phyloP scores from a whole-genome alignment of 2,329 filamentous ascomycete species.

The Cladorrhinum sp. region DNA sequence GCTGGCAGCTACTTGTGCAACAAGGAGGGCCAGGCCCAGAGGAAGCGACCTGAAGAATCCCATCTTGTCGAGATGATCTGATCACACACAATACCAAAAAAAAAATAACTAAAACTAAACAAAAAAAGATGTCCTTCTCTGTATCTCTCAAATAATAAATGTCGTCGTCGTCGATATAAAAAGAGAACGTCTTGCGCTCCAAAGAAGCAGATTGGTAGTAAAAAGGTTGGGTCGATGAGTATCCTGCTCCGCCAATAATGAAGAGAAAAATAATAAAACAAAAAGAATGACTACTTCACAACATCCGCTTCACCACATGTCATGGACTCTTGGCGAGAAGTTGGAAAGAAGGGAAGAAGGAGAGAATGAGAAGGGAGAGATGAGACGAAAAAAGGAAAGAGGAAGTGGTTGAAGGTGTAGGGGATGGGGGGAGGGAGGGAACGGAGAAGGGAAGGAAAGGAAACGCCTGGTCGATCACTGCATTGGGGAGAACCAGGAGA shows the following conservation, averaged over 20 bases:
- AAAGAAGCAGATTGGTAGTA: conserved; percentile 3
- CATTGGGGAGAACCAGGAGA: conserved; percentile 7
- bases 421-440: background rate
- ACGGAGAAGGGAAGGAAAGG: conserved; percentile 1
- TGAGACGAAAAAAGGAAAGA: background rate
- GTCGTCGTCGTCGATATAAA: background rate
- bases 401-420: background rate
- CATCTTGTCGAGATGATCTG: background rate
- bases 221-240: conserved; percentile 1
- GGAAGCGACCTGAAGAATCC: conserved; percentile 3
- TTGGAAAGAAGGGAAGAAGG: conserved; percentile 1
- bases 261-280: background rate
- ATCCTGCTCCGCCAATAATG: conserved; percentile 6
- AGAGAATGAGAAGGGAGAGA: background rate
- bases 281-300: conserved; percentile 8
- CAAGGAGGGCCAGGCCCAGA: conserved; percentile 1
- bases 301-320: conserved; percentile 9
- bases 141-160: background rate
- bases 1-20: background rate
- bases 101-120: conserved; percentile 8
- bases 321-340: conserved; percentile 3
- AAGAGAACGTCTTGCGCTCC: conserved; percentile 10
- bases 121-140: background rate
- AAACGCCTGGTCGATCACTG: conserved; percentile 11
- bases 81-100: too few species aligned